Conservation (phyloP, 2,329 filamentous ascomycete genomes). For the Penicillium sp. region DNA sequence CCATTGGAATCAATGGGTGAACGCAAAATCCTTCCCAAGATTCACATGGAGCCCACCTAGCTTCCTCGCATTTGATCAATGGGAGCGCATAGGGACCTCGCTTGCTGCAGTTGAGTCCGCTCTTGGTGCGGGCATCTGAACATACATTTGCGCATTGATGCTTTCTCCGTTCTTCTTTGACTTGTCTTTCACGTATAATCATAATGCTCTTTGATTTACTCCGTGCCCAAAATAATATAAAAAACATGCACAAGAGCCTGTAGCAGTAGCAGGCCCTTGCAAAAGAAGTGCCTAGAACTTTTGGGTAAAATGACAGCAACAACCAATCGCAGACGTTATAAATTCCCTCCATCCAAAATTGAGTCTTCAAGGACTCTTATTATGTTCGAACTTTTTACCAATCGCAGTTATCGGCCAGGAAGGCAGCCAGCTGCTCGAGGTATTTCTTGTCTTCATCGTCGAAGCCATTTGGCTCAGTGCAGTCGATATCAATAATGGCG, state of each 20-base stretch:
- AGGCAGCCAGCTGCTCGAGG: constrained; percentile 43
- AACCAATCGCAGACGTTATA: neutral
- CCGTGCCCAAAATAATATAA: neutral
- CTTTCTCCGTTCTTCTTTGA: no score
- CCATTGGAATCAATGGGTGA: no score
- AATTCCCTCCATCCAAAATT: neutral
- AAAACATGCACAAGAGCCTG: neutral
- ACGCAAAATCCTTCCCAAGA: no score
- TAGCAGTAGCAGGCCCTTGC: constrained; percentile 1
- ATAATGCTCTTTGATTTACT: constrained; percentile 5
- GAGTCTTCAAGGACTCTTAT: neutral
- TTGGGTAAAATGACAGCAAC: neutral
- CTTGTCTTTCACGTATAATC: neutral
- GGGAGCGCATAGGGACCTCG: no score
- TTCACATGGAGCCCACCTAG: no score
- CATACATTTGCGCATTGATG: no score
- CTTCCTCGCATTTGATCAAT: no score
- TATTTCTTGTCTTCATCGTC: constrained; percentile 47
- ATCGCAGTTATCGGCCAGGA: constrained; percentile 47
- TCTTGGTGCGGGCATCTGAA: no score
- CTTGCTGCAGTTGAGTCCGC: no score
- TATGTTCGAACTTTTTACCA: constrained; percentile 27
- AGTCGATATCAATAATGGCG: constrained; percentile 53
- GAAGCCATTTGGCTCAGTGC: constrained; percentile 45
- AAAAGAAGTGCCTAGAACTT: neutral